phyloP scores from a whole-genome alignment of 495 filamentous ascomycete genomes.

The Penicillium simplicissimum region DNA sequence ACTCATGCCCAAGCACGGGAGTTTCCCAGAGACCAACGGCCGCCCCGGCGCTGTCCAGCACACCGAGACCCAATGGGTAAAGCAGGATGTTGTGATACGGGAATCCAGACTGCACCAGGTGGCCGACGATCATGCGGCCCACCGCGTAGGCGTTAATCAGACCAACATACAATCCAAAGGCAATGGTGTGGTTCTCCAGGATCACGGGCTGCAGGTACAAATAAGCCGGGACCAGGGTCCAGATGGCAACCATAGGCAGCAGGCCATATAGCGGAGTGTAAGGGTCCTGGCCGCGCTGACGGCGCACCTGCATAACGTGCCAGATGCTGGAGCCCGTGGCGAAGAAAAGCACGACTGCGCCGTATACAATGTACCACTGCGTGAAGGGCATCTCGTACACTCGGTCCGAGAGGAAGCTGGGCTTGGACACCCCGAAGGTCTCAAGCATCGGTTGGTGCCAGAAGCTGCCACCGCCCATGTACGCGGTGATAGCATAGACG shows the following conservation, averaged over 20 bases:
- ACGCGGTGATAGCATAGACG: slow-evolving; percentile 83
- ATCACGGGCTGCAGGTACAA: slow-evolving; percentile 82
- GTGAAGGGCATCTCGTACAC: slow-evolving; percentile 81
- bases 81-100: slow-evolving; percentile 80
- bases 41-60: slow-evolving; percentile 77
- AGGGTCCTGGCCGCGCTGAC: slow-evolving; percentile 67
- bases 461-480: slow-evolving; percentile 83
- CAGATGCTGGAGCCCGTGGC: slow-evolving; percentile 71
- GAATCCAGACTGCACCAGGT: slow-evolving; percentile 80
- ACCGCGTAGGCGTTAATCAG: slow-evolving; percentile 92
- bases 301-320: slow-evolving; percentile 81
- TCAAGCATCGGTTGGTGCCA: slow-evolving; percentile 83
- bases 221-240: slow-evolving; percentile 74
- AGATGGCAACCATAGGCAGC: slow-evolving; percentile 71
- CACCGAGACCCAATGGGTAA: slow-evolving; percentile 68
- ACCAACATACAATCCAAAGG: slow-evolving; percentile 84
- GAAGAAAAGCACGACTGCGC: slow-evolving; percentile 75
- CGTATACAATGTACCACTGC: slow-evolving; percentile 93
- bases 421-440: slow-evolving; percentile 66
- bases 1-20: slow-evolving; percentile 64
- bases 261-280: slow-evolving; percentile 77
- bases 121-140: slow-evolving; percentile 91
- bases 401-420: slow-evolving; percentile 62
- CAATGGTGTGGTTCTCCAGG: slow-evolving; percentile 76
- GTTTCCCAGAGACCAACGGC: slow-evolving; percentile 74